A percentile compares a stretch with the other conserved stretches of the same genome.
Conservation (phyloP, 1,284 basidiomycete species). For the Tilletia walkeri region DNA sequence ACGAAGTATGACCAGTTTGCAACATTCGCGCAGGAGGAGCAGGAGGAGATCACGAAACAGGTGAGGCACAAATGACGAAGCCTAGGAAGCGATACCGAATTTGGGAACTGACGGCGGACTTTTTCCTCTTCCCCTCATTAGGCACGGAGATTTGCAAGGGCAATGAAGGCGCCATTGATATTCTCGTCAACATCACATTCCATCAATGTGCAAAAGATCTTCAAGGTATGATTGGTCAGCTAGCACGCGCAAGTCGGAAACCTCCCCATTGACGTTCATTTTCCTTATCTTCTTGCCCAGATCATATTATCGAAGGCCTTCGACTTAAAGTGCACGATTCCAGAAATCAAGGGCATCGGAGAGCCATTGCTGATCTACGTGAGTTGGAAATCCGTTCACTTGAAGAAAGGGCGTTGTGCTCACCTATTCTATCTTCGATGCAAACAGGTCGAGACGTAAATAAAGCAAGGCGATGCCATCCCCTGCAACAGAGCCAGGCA, state of each 20-base stretch:
- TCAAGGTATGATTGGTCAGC: slow-evolving; percentile 67
- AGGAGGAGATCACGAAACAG: slow-evolving; percentile 98
- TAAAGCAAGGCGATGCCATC: too few relatives aligned
- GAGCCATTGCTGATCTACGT: slow-evolving; percentile 47
- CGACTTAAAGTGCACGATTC: slow-evolving; percentile 48
- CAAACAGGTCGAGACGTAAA: too few relatives aligned
- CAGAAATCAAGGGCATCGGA: slow-evolving; percentile 42
- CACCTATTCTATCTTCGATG: too few relatives aligned
- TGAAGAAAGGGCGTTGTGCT: too few relatives aligned
- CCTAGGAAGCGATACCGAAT: background rate
- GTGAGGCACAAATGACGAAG: slow-evolving; percentile 48
- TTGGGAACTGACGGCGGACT: background rate
- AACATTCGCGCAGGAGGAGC: slow-evolving; percentile 91
- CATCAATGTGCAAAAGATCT: slow-evolving; percentile 80
- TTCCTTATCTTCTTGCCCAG: background rate
- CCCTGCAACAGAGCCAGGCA: too few relatives aligned
- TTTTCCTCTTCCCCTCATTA: slow-evolving; percentile 7
- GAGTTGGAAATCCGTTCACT: too few relatives aligned
- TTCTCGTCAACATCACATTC: slow-evolving; percentile 97
- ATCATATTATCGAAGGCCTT: slow-evolving; percentile 31
- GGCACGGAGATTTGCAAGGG: slow-evolving; percentile 83
- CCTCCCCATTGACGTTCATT: slow-evolving; percentile 1
- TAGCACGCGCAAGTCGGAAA: background rate
- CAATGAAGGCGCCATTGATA: slow-evolving; percentile 96
- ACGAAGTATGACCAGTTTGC: slow-evolving; percentile 97